A percentile compares a stretch with the other conserved stretches of the same genome.
These are phyloP conservation scores for Xerocomus amazonicus DNA, from an alignment of 1,284 basidiomycete species.

Conservation along the genomic window DNA sequence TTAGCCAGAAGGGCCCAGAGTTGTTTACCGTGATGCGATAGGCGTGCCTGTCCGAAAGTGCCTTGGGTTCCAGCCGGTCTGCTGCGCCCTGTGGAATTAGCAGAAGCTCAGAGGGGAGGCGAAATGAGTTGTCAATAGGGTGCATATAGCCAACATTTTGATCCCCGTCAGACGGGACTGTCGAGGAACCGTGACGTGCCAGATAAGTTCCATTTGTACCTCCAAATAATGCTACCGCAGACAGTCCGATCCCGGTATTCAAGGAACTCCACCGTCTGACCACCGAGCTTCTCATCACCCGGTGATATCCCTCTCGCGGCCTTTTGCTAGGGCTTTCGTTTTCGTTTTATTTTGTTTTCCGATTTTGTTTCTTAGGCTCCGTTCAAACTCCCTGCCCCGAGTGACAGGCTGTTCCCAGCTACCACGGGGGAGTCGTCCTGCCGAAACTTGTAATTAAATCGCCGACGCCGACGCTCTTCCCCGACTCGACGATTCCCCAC, in stretches of 20 bases:
- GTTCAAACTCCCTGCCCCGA: conserved; percentile 11
- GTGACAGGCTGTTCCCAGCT: conserved; percentile 14
- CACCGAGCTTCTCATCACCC: too few species aligned
- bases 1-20: conserved; percentile 11
- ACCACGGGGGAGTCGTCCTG: conserved; percentile 19
- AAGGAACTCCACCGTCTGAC: conserved; percentile 11
- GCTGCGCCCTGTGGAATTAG: conserved; percentile 1
- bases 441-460: conserved; percentile 19
- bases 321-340: conserved; percentile 1
- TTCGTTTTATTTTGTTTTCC: conserved; percentile 4
- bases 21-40: conserved; percentile 14
- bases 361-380: conserved; percentile 10
- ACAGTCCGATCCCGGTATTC: conserved; percentile 16
- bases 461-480: background rate
- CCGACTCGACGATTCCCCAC: background rate
- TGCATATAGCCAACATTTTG: conserved; percentile 10
- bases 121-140: conserved; percentile 23
- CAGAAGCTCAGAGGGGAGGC: conserved; percentile 15
- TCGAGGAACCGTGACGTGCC: background rate
- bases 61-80: conserved; percentile 14
- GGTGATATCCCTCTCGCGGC: conserved; percentile 2
- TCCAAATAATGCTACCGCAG: too few species aligned
- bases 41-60: conserved; percentile 17
- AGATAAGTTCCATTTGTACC: too few species aligned
- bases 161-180: conserved; percentile 21